Evolutionary conservation across 2,329 filamentous ascomycete species (phyloP).

Genomic region (Chalaropsis thielavioides): DNA sequence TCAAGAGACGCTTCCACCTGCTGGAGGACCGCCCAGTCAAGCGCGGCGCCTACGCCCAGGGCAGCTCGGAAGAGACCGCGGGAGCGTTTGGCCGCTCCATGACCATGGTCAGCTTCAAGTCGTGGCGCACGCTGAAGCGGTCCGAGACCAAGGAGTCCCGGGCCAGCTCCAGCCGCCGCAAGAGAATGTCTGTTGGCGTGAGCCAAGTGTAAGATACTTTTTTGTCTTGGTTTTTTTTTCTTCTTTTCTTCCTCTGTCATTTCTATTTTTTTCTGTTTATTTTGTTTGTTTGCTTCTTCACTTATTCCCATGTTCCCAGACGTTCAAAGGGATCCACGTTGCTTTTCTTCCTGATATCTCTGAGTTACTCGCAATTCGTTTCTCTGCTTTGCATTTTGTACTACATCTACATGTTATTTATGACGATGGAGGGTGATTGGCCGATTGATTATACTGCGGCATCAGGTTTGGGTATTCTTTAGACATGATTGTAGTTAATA

Average conservation of each 20-base stretch:
- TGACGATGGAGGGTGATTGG: not conserved
- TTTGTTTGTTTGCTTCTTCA: not conserved
- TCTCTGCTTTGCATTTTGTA: not conserved
- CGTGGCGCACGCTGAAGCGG: slow-evolving; percentile 31
- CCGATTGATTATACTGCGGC: not conserved
- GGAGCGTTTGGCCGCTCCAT: slow-evolving; percentile 31
- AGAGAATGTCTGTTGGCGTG: not conserved
- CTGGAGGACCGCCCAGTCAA: slow-evolving; percentile 39
- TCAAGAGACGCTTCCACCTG: slow-evolving; percentile 43
- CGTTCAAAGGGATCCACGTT: not conserved
- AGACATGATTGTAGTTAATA: not conserved
- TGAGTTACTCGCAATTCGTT: not conserved
- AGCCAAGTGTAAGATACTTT: not conserved
- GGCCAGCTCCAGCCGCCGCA: slow-evolving; percentile 7
- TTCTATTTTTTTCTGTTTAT: not conserved
- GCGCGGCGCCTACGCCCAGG: slow-evolving; percentile 38
- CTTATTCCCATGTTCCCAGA: not conserved
- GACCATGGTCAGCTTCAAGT: slow-evolving; percentile 38
- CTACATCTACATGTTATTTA: not conserved
- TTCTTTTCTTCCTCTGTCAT: not conserved
- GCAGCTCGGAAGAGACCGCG: slow-evolving; percentile 33
- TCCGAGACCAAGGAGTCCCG: slow-evolving; percentile 29
- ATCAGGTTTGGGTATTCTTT: not conserved
- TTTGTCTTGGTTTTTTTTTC: not conserved
- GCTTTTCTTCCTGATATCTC: not conserved